Evolutionary conservation across 2,329 filamentous ascomycete genomes (phyloP).

Genomic region (Diaporthe batatas): DNA sequence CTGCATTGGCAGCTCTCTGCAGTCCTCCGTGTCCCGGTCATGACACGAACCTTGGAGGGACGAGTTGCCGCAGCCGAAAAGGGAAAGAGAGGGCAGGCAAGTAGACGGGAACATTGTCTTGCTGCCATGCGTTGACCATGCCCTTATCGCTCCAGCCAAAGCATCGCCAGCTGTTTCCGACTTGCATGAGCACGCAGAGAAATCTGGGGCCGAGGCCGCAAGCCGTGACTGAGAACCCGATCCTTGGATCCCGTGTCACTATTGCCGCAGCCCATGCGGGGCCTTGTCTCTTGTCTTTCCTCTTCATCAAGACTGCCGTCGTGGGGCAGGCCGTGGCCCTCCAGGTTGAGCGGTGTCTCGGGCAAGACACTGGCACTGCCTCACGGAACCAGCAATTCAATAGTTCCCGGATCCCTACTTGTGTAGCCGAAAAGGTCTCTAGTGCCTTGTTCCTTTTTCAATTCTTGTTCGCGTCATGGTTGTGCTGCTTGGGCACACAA

Average conservation of each 20-base stretch:
- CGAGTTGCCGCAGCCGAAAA: not conserved
- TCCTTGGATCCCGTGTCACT: conserved; percentile 30
- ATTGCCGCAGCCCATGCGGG: conserved; percentile 4
- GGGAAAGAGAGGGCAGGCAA: too few species aligned
- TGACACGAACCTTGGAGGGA: too few species aligned
- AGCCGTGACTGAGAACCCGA: conserved; percentile 18
- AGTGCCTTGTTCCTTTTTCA: conserved; percentile 2
- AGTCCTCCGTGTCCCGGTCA: not conserved
- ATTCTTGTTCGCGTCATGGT: conserved; percentile 4
- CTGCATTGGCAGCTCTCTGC: too few species aligned
- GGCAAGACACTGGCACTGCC: not conserved
- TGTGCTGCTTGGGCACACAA: not conserved
- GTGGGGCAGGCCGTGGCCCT: not conserved
- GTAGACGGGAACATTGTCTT: too few species aligned
- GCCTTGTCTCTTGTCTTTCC: not conserved
- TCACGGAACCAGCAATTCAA: not conserved
- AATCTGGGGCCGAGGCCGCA: conserved; percentile 7
- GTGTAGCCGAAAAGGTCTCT: conserved; percentile 23
- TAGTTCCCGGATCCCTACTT: conserved; percentile 22
- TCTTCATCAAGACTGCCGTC: conserved; percentile 2
- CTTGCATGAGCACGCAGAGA: conserved; percentile 15
- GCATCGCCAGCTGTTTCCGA: conserved; percentile 8
- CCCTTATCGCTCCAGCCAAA: conserved; percentile 20
- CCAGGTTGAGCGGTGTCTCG: conserved; percentile 11
- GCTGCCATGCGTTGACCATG: conserved; percentile 26